Percentiles rank a stretch among this genome's conserved stretches.
Conservation (phyloP, 805 yeast genomes). For the Nakazawaea holstii region DNA sequence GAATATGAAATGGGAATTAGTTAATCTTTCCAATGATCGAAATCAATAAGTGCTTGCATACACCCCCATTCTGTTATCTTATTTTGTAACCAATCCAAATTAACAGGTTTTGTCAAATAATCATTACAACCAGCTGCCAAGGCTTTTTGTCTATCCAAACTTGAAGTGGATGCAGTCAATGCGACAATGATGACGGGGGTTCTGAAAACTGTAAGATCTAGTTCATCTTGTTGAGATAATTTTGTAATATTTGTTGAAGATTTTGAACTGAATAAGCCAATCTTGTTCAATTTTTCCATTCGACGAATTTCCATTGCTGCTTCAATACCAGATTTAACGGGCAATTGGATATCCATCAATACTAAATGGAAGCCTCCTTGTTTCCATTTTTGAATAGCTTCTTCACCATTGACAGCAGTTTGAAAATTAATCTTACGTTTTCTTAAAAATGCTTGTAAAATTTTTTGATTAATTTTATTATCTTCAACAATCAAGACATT, state of each 20-base stretch:
- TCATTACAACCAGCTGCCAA: slow-evolving; percentile 97
- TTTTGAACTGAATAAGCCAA: slow-evolving; percentile 48
- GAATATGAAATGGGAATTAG: background rate
- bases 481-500: slow-evolving; percentile 94
- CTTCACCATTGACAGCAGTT: slow-evolving; percentile 89
- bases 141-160: slow-evolving; percentile 84
- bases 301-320: slow-evolving; percentile 90
- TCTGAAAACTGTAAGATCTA: slow-evolving; percentile 62
- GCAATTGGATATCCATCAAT: slow-evolving; percentile 95
- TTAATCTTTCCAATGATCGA: slow-evolving; percentile 77
- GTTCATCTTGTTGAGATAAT: slow-evolving; percentile 38
- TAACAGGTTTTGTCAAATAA: slow-evolving; percentile 92
- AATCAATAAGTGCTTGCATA: slow-evolving; percentile 95
- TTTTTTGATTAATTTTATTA: slow-evolving; percentile 88
- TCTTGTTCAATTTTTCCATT: slow-evolving; percentile 71
- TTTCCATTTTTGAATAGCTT: slow-evolving; percentile 92
- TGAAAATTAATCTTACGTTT: slow-evolving; percentile 80
- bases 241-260: background rate
- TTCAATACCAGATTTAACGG: slow-evolving; percentile 92
- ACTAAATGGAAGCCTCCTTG: slow-evolving; percentile 93
- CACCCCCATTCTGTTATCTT: slow-evolving; percentile 98
- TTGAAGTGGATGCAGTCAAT: slow-evolving; percentile 84
- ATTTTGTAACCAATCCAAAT: slow-evolving; percentile 86
- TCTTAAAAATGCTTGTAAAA: slow-evolving; percentile 81
- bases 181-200: slow-evolving; percentile 99